Conservation (phyloP, 495 filamentous ascomycete genomes). For the Polyplosphaeria fusca region DNA sequence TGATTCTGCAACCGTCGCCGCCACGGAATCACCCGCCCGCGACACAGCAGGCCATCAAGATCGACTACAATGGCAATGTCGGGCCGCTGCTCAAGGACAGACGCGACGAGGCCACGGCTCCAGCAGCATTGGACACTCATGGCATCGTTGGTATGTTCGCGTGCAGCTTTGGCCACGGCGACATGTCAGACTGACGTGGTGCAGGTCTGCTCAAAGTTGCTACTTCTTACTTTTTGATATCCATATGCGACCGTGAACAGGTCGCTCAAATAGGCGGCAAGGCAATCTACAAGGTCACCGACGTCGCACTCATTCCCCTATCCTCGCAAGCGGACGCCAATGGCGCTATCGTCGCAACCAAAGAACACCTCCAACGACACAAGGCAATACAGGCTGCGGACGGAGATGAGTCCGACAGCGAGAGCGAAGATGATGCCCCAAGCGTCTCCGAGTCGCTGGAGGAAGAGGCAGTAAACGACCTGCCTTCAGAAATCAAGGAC, state of each 20-base stretch:
- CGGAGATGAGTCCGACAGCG: constrained; percentile 39
- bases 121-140: constrained; percentile 64
- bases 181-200: neutral
- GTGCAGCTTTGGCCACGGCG: neutral
- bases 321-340: constrained; percentile 70
- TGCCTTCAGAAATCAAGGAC: constrained; percentile 16
- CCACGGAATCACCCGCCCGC: constrained; percentile 39
- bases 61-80: constrained; percentile 69
- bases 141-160: constrained; percentile 71
- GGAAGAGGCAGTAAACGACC: constrained; percentile 15
- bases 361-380: constrained; percentile 48
- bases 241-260: constrained; percentile 77
- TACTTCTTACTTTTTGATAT: constrained; percentile 69
- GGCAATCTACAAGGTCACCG: constrained; percentile 79
- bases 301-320: constrained; percentile 83
- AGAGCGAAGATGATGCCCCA: constrained; percentile 39
- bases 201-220: constrained; percentile 60
- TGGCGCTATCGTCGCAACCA: constrained; percentile 64
- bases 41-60: constrained; percentile 52
- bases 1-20: constrained; percentile 71
- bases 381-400: constrained; percentile 36
- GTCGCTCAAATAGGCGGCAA: constrained; percentile 80
- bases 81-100: constrained; percentile 44
- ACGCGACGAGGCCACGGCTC: constrained; percentile 43
- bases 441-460: constrained; percentile 38